Percentiles rank a stretch among this genome's conserved stretches.
Conservation (phyloP, 257 asterid genomes). For the Przewalskia tangutica region DNA sequence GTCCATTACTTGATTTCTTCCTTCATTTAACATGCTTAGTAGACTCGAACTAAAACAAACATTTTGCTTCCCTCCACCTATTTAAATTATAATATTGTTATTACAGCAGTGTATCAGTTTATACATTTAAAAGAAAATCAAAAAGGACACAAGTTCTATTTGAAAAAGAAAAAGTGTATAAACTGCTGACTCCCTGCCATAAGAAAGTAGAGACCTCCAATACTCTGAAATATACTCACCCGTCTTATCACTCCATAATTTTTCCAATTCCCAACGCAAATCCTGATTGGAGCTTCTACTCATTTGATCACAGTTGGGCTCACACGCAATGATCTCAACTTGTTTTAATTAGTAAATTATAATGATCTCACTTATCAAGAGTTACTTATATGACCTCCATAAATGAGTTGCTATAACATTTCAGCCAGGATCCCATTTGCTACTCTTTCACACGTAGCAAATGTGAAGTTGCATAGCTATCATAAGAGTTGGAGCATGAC, state of each 20-base stretch:
- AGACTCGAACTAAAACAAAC: neutral
- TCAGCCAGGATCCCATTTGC: neutral
- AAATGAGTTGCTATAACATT: neutral
- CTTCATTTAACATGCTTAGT: neutral
- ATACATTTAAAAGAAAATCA: neutral
- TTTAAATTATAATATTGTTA: neutral
- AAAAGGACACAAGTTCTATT: neutral
- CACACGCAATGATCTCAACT: neutral
- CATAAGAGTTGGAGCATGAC: neutral
- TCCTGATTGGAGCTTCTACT: neutral
- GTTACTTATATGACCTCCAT: neutral
- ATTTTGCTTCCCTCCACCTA: neutral
- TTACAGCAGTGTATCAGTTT: neutral
- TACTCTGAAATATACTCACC: neutral
- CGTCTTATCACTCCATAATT: neutral
- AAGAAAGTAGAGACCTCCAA: slow-evolving; percentile 1
- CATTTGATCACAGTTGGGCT: neutral
- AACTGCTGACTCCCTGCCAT: neutral
- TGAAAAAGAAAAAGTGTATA: neutral
- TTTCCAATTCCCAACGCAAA: neutral
- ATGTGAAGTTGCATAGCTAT: neutral
- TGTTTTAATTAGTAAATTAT: neutral
- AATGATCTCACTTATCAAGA: neutral
- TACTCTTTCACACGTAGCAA: neutral
- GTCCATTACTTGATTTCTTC: neutral